Percentiles rank a stretch among this genome's conserved stretches.
Evolutionary conservation across 106 monocot genomes (phyloP).

Genomic region (Posidonia australis): DNA sequence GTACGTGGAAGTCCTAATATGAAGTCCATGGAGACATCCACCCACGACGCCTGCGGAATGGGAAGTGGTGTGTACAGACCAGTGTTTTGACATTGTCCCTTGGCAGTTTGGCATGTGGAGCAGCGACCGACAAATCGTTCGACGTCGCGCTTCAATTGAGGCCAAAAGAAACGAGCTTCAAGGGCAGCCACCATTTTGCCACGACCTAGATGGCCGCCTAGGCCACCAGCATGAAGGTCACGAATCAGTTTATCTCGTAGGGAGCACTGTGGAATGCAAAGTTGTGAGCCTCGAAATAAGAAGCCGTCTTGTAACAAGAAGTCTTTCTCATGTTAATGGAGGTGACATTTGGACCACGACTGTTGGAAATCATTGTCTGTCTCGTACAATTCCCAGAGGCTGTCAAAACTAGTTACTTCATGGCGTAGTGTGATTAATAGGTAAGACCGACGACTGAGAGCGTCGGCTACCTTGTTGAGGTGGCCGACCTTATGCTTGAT

Average conservation of each 20-base stretch:
- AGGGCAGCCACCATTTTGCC: conserved; percentile 4
- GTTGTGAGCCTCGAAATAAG: too few relatives aligned
- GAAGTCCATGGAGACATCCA: background rate
- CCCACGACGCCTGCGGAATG: background rate
- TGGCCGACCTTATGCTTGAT: too few relatives aligned
- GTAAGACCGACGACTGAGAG: too few relatives aligned
- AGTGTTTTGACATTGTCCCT: conserved; percentile 1
- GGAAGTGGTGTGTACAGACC: background rate
- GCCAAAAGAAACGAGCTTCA: conserved; percentile 4
- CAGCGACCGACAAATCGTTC: background rate
- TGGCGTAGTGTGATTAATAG: background rate
- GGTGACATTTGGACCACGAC: background rate
- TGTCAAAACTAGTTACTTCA: background rate
- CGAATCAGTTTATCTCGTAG: conserved; percentile 3
- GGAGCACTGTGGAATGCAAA: background rate
- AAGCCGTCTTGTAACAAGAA: too few relatives aligned
- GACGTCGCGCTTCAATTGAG: background rate
- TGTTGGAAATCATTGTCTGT: background rate
- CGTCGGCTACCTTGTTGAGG: too few relatives aligned
- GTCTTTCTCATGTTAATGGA: background rate
- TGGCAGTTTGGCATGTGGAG: background rate
- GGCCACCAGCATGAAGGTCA: conserved; percentile 11
- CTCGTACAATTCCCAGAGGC: background rate
- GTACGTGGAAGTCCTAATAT: background rate
- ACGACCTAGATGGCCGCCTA: background rate